Evolutionary conservation across 1,284 basidiomycete species (phyloP).

Genomic region (Phlebopus sp.): DNA sequence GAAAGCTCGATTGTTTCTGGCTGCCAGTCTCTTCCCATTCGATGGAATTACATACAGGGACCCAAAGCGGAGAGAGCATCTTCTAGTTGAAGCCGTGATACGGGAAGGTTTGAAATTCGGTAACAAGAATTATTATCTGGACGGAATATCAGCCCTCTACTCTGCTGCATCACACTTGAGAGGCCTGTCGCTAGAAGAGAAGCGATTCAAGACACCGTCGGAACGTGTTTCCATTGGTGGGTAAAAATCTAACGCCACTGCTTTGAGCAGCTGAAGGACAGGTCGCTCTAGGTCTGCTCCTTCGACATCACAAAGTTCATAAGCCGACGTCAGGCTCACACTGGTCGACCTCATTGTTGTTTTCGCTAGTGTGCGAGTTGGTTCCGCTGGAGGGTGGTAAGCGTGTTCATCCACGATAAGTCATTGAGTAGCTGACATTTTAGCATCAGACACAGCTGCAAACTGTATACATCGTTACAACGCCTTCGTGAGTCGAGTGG

Average conservation of each 20-base stretch:
- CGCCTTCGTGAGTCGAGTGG: slow-evolving; percentile 55
- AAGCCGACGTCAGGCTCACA: slow-evolving; percentile 58
- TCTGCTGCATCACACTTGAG: slow-evolving; percentile 47
- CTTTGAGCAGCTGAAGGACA: not conserved
- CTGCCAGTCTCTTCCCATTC: slow-evolving; percentile 68
- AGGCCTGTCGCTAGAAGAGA: slow-evolving; percentile 38
- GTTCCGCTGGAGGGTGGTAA: slow-evolving; percentile 58
- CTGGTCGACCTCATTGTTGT: slow-evolving; percentile 73
- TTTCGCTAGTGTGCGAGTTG: slow-evolving; percentile 75
- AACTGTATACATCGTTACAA: slow-evolving; percentile 63
- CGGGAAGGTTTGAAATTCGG: slow-evolving; percentile 85
- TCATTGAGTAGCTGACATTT: slow-evolving; percentile 8
- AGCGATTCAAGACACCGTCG: slow-evolving; percentile 37
- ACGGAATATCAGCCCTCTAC: slow-evolving; percentile 73
- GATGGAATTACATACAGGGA: slow-evolving; percentile 56
- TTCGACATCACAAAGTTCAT: slow-evolving; percentile 68
- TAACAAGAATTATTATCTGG: slow-evolving; percentile 72
- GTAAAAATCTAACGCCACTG: slow-evolving; percentile 13
- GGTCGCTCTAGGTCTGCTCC: slow-evolving; percentile 51
- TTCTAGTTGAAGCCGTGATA: slow-evolving; percentile 68
- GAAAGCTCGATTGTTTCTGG: slow-evolving; percentile 68
- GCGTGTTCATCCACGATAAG: not conserved
- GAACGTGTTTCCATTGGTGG: slow-evolving; percentile 62
- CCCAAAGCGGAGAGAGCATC: slow-evolving; percentile 58
- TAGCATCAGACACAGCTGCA: slow-evolving; percentile 42